Evolutionary conservation across 306 rosid genomes (phyloP), one percentile per base, ranked within the genome.

Genomic region (Lathyrus aphaca): DNA sequence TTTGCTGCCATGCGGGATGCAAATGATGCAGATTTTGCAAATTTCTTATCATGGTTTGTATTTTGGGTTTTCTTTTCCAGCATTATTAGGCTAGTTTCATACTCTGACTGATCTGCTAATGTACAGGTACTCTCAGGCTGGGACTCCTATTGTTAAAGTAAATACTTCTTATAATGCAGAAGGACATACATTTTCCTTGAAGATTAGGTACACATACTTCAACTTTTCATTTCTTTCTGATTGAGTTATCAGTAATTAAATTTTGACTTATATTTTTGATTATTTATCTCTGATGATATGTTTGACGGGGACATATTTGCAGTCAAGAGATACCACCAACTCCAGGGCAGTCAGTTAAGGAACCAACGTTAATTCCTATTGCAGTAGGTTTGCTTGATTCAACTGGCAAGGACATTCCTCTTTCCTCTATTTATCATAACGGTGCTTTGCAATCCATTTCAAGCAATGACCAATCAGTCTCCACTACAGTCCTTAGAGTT

Each of bases 81-180:
- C 56, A 51, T 70, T 53, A 51, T 77, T 25, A 17, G 37, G 18
- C 12, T 66, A 53, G 27, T 55, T 61, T 70, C 13, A 29, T 68
- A 14, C 74, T 76, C 77, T 76, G 72, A 73, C 61, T 8, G 42
- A 21, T 46, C 10, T 57, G 68, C 73, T 60, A 44, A 80, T 64
- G 30, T 64, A 56, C 73, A 95, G 99, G 99, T 95, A 95, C 85
- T 95, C 99, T 45, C 99, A 95, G 80, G 99, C 99, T 69, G 99
- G 99, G 78, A 95, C 97, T 54, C 99, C 99, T 75, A 10, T 27
- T 75, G 88, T 91, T 68, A 89, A 84, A 84, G 87, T 89, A 57
- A 81, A 80, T 44, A 84, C 97, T 32, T 87, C 87, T 50, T 95
- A 95, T 79, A 81, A 91, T 68, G 74, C 96, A 4, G 92, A 91